These are phyloP conservation scores for Lasiosphaeriaceae sp. DNA, from an alignment of 495 filamentous ascomycete genomes.

Conservation along the genomic window DNA sequence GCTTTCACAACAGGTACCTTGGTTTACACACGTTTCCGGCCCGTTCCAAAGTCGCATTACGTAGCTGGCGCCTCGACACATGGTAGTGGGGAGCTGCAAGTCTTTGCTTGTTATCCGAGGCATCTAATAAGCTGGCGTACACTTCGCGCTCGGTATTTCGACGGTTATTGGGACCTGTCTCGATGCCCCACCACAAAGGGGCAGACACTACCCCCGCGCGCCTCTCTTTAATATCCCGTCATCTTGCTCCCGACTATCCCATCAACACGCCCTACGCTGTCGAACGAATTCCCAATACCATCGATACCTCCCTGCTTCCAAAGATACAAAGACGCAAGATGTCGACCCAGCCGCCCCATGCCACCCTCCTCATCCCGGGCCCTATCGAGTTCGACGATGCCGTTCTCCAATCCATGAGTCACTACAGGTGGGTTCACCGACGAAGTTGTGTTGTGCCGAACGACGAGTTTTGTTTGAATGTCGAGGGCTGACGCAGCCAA, in stretches of 20 bases:
- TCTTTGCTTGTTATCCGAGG: not conserved
- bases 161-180: constrained; percentile 28
- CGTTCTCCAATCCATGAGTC: constrained; percentile 90
- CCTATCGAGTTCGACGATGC: constrained; percentile 99
- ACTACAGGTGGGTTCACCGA: constrained; percentile 67
- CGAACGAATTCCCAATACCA: constrained; percentile 55
- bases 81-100: not conserved
- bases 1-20: not conserved
- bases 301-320: constrained; percentile 36
- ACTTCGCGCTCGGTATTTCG: constrained; percentile 26
- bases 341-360: constrained; percentile 76
- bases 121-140: not conserved
- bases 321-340: constrained; percentile 50
- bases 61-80: not conserved
- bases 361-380: constrained; percentile 86
- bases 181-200: constrained; percentile 41
- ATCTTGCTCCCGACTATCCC: constrained; percentile 54
- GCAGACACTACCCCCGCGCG: constrained; percentile 64
- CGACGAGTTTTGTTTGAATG: not conserved
- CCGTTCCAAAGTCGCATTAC: not conserved
- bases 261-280: constrained; percentile 50
- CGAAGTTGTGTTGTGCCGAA: too few species aligned
- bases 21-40: not conserved
- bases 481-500: constrained; percentile 6
- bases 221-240: constrained; percentile 75